These are phyloP conservation scores for Rhizopus arrhizus DNA, from an alignment of 371 early-diverging fungal species.

Conservation along the genomic window DNA sequence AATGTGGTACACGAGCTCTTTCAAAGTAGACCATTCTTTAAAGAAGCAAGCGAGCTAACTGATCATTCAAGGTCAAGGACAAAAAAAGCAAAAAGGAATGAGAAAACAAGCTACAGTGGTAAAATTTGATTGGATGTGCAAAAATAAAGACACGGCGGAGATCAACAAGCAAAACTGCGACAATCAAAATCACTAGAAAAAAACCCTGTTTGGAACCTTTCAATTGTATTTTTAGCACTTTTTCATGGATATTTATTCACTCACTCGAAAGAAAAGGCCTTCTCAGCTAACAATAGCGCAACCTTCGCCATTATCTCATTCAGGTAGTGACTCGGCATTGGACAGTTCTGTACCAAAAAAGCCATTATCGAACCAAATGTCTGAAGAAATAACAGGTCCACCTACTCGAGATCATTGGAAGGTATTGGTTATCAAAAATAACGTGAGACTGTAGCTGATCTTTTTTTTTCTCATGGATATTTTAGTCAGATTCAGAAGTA, in stretches of 20 bases:
- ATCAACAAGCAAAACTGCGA: no score
- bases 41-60: no score
- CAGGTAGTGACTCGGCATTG: conserved; percentile 28
- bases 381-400: conserved; percentile 43
- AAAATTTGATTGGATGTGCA: no score
- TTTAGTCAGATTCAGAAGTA: conserved; percentile 45
- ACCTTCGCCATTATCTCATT: conserved; percentile 25
- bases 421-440: conserved; percentile 24
- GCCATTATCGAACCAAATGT: conserved; percentile 14
- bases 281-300: conserved; percentile 58
- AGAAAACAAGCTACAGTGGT: no score
- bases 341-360: conserved; percentile 18
- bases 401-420: conserved; percentile 53
- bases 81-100: no score
- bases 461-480: not conserved
- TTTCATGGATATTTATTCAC: conserved; percentile 61
- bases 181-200: not conserved
- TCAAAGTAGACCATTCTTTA: no score
- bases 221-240: not conserved
- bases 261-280: conserved; percentile 62
- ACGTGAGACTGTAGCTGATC: not conserved
- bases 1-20: no score
- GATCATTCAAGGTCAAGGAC: no score
- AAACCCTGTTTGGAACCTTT: not conserved
- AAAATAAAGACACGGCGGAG: no score